Evolutionary conservation across 345 rosid genomes (phyloP).

Genomic region (Lagerstroemia speciosa): DNA sequence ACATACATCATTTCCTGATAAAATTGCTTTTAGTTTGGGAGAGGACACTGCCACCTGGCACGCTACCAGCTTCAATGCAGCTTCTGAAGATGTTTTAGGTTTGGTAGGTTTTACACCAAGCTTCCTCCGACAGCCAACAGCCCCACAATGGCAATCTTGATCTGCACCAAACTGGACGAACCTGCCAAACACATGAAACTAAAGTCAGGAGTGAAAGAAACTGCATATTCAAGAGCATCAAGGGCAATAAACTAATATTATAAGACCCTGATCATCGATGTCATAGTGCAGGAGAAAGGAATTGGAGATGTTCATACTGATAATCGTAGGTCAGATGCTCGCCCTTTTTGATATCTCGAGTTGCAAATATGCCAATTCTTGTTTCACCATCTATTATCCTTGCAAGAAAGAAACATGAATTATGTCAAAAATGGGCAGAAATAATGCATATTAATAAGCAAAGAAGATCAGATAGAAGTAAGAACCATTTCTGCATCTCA

Average conservation of each 20-base stretch:
- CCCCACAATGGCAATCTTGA: slow-evolving; percentile 92
- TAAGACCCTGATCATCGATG: background rate
- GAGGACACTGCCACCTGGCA: slow-evolving; percentile 55
- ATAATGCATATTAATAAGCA: slow-evolving; percentile 3
- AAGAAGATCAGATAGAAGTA: slow-evolving; percentile 16
- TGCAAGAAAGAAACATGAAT: slow-evolving; percentile 9
- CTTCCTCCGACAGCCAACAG: slow-evolving; percentile 55
- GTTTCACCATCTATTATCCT: slow-evolving; percentile 99
- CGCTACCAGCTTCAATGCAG: slow-evolving; percentile 52
- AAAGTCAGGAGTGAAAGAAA: slow-evolving; percentile 10
- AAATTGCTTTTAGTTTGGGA: slow-evolving; percentile 43
- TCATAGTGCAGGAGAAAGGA: slow-evolving; percentile 1
- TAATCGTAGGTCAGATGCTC: slow-evolving; percentile 93
- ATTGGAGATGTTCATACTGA: slow-evolving; percentile 45
- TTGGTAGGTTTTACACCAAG: slow-evolving; percentile 71
- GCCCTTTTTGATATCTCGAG: slow-evolving; percentile 62
- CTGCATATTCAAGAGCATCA: background rate
- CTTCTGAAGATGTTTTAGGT: slow-evolving; percentile 52
- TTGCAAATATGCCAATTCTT: slow-evolving; percentile 87
- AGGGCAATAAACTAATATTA: background rate
- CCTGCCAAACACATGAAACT: slow-evolving; percentile 62
- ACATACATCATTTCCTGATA: slow-evolving; percentile 37
- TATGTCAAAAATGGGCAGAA: slow-evolving; percentile 4
- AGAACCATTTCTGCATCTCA: slow-evolving; percentile 96
- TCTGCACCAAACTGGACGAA: slow-evolving; percentile 99